Evolutionary conservation across 305 asterid species (phyloP).

Genomic region (Rubia tinctorum): DNA sequence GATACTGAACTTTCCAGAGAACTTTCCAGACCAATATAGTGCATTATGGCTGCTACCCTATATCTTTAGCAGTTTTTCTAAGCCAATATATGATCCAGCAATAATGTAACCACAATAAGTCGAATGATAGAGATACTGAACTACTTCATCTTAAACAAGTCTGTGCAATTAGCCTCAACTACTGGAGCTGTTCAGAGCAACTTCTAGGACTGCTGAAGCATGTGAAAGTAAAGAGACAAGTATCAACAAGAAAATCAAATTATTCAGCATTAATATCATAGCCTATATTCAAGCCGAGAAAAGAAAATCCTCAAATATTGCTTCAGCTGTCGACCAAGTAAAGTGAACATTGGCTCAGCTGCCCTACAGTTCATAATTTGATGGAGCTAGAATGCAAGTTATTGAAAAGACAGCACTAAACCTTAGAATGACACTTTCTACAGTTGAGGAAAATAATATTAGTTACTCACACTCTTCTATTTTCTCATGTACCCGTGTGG

Average conservation of each 20-base stretch:
- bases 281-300: not conserved
- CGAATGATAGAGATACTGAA: not conserved
- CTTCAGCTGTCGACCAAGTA: not conserved
- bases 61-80: not conserved
- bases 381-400: not conserved
- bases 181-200: not conserved
- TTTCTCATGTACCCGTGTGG: not conserved
- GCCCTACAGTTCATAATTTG: not conserved
- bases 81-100: not conserved
- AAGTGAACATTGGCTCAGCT: not conserved
- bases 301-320: not conserved
- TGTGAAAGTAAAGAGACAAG: not conserved
- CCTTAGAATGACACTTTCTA: not conserved
- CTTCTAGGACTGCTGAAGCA: not conserved
- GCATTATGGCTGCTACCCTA: not conserved
- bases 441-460: not conserved
- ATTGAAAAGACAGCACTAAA: not conserved
- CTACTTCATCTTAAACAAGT: not conserved
- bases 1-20: not conserved
- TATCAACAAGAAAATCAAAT: not conserved
- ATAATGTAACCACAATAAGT: not conserved
- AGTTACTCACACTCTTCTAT: not conserved
- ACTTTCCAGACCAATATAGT: not conserved
- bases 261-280: not conserved
- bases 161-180: not conserved